Evolutionary conservation across 306 rosid species (phyloP), one percentile per base, ranked within the genome.

Genomic region (Quillaja saponaria): DNA sequence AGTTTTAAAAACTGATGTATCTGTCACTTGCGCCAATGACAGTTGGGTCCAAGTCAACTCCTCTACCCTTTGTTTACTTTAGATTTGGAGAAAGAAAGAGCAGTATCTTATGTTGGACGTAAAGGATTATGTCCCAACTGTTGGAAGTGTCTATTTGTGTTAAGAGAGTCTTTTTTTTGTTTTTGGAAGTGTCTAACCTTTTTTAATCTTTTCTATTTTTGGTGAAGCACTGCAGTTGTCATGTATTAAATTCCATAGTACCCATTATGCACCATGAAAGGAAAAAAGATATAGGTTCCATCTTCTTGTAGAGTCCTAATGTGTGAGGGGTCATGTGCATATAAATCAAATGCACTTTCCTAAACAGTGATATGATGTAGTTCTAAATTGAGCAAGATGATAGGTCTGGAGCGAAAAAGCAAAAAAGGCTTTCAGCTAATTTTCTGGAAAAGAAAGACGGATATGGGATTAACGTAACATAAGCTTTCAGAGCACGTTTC

Each of bases 261-360:
- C 31, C 45, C 31, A 35, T 61, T 56, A 46, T 16, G 56, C 46
- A 64, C 17, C 46, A 56, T 65, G 58, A 28, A 47, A 47, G 55
- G 33, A 51, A 55, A 38, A 52, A 25, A 46, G 20, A 20, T 13
- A 52, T 37, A 45, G 40, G 52, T 67, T 66, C 48, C 21, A 7
- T 45, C 21, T 66, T 73, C 62, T 50, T 20, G 7, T 18, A 21
- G 54, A 45, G 15, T 31, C 17, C 39, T 42, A 13, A 21, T 46
- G 20, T 52, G 20, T 54, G 45, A 42, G 15, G 35, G 3, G 12
- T 21, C 15, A 20, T 56, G 42, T 45, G 55, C 20, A 58, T 18
- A 44, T 73, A 33, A 35, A 11, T 41, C 37, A 25, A 42, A 11
- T 55, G 40, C 34, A 54, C 48, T 73, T 73, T 13, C 38, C 16